Evolutionary conservation across 306 rosid genomes (phyloP).

Genomic region (Geum urbanum): DNA sequence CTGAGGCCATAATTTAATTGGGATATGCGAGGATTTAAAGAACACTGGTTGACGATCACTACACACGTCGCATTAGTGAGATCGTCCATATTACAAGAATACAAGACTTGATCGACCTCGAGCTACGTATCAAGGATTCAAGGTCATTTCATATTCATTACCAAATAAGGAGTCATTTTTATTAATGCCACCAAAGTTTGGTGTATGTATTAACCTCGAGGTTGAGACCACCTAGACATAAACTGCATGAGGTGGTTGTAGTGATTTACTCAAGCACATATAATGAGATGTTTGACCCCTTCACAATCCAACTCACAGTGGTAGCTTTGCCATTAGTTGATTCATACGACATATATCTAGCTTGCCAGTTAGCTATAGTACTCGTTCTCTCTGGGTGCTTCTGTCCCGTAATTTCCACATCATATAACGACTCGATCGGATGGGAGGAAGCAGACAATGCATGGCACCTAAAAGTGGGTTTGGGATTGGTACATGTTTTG

Average conservation of each 20-base stretch:
- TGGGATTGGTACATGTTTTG: neutral
- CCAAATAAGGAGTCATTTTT: too few species aligned
- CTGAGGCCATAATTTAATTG: too few species aligned
- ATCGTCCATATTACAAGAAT: too few species aligned
- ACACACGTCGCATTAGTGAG: too few species aligned
- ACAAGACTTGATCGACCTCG: too few species aligned
- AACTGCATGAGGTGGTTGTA: constrained; percentile 9
- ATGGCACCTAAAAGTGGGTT: too few species aligned
- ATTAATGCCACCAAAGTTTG: neutral
- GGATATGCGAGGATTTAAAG: too few species aligned
- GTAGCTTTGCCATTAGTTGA: constrained; percentile 6
- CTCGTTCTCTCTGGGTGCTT: neutral
- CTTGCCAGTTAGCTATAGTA: too few species aligned
- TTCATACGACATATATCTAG: neutral
- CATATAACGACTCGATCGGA: neutral
- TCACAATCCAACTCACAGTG: constrained; percentile 4
- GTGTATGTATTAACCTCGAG: neutral
- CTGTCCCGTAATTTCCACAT: neutral
- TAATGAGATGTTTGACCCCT: constrained; percentile 14
- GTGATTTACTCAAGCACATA: neutral
- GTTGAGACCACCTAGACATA: neutral
- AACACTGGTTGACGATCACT: too few species aligned
- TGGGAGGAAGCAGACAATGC: neutral
- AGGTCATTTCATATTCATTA: too few species aligned
- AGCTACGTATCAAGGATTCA: too few species aligned